Evolutionary conservation across 305 asterid species (phyloP).

Genomic region (Fraxinus baroniana): DNA sequence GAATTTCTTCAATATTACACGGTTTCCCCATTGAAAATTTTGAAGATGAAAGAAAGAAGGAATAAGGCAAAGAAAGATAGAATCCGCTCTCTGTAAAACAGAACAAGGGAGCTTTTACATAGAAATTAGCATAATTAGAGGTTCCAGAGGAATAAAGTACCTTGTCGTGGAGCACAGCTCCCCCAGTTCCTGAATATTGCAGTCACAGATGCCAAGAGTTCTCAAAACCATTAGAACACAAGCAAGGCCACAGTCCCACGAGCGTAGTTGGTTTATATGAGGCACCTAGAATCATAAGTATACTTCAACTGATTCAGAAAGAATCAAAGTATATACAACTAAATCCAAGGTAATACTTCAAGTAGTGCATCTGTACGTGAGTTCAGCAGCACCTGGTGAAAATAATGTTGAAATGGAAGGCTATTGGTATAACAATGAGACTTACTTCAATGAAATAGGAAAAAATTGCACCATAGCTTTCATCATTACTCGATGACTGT

Average conservation of each 20-base stretch:
- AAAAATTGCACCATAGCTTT: slow-evolving; percentile 24
- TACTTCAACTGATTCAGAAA: slow-evolving; percentile 19
- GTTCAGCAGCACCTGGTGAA: slow-evolving; percentile 8
- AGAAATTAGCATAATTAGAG: background rate
- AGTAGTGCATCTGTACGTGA: background rate
- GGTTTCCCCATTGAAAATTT: background rate
- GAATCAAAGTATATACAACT: background rate
- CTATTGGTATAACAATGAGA: background rate
- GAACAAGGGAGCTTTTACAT: background rate
- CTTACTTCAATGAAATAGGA: slow-evolving; percentile 63
- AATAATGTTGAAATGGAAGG: slow-evolving; percentile 19
- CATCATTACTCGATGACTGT: slow-evolving; percentile 38
- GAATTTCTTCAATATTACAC: background rate
- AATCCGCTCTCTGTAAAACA: slow-evolving; percentile 2
- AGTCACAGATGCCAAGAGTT: slow-evolving; percentile 50
- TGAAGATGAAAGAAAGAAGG: background rate
- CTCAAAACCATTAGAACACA: slow-evolving; percentile 86
- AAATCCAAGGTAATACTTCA: background rate
- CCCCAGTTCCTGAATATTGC: slow-evolving; percentile 57
- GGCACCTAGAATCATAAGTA: slow-evolving; percentile 59
- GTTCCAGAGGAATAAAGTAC: slow-evolving; percentile 32
- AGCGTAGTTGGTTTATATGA: slow-evolving; percentile 69
- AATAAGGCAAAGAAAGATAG: background rate
- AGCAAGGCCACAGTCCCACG: slow-evolving; percentile 99
- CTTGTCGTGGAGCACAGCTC: slow-evolving; percentile 77